phyloP scores from a whole-genome alignment of 768 basidiomycete genomes.

The Hortiboletus flavorubellus region DNA sequence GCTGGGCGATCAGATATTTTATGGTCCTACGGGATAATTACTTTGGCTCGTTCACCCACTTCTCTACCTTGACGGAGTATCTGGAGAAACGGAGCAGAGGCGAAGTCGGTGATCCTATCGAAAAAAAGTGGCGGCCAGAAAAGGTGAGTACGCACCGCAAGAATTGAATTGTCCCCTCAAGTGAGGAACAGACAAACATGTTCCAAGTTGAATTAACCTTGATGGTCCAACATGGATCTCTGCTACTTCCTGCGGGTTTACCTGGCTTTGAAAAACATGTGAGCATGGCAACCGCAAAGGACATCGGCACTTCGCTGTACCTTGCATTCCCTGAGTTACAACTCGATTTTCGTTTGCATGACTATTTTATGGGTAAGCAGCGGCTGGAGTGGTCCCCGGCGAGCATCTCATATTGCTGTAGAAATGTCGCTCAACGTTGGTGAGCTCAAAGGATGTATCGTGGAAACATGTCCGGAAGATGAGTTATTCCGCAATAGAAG shows the following conservation, averaged over 20 bases:
- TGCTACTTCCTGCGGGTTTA: constrained; percentile 65
- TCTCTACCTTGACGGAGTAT: constrained; percentile 85
- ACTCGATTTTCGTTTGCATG: constrained; percentile 74
- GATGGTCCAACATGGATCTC: constrained; percentile 45
- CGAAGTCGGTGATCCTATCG: constrained; percentile 77
- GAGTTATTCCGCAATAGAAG: constrained; percentile 27
- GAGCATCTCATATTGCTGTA: constrained; percentile 28
- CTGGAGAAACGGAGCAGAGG: constrained; percentile 58
- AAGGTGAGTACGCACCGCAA: constrained; percentile 45
- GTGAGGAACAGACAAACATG: constrained; percentile 64
- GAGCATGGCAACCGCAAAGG: constrained; percentile 26
- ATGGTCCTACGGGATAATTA: constrained; percentile 93
- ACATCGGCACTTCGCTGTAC: constrained; percentile 53
- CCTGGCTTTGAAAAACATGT: constrained; percentile 52
- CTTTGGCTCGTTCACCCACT: constrained; percentile 91
- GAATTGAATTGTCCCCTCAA: constrained; percentile 6
- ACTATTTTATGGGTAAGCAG: constrained; percentile 79
- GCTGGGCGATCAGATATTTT: constrained; percentile 87
- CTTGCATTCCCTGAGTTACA: constrained; percentile 67
- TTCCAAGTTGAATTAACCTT: constrained; percentile 72
- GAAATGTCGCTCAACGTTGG: constrained; percentile 78
- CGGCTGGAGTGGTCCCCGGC: neutral
- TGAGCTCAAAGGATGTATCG: constrained; percentile 52
- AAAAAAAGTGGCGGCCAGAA: constrained; percentile 74
- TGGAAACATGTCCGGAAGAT: constrained; percentile 45